Percentiles rank a stretch among this genome's conserved stretches.
Conservation (phyloP, 495 filamentous ascomycete genomes). For the Clohesyomyces aquaticus region DNA sequence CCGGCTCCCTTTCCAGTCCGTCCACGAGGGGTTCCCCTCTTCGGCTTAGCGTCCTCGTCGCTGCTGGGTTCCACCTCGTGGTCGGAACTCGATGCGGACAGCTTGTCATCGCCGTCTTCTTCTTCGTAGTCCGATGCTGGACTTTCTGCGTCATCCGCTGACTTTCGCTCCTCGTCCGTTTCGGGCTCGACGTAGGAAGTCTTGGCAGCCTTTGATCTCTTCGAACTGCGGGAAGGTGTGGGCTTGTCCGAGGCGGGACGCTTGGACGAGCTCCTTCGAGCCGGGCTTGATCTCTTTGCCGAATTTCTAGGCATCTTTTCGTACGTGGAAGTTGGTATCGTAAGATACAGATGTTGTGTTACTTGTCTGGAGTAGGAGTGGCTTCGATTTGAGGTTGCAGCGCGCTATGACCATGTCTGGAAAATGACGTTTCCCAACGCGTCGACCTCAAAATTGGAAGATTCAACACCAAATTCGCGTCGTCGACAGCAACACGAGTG, state of each 20-base stretch:
- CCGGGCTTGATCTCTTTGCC: conserved; percentile 5
- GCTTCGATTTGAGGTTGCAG: background rate
- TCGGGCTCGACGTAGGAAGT: conserved; percentile 60
- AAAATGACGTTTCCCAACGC: background rate
- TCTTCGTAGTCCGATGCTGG: conserved; percentile 48
- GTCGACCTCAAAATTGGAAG: background rate
- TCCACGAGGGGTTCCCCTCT: conserved; percentile 35
- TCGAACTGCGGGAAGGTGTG: conserved; percentile 44
- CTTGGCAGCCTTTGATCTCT: conserved; percentile 59
- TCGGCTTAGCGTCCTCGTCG: conserved; percentile 43
- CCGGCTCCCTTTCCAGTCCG: conserved; percentile 35
- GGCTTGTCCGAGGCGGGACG: conserved; percentile 40
- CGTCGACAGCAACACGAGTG: background rate
- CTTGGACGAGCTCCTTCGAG: conserved; percentile 39
- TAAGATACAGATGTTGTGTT: background rate
- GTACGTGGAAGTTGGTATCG: background rate
- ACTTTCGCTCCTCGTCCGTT: conserved; percentile 34
- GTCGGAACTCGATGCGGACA: conserved; percentile 30
- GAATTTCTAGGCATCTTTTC: conserved; percentile 29
- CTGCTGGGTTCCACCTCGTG: conserved; percentile 40
- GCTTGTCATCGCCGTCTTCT: conserved; percentile 35
- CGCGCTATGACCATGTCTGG: background rate
- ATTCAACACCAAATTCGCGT: conserved; percentile 10
- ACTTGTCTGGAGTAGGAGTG: background rate
- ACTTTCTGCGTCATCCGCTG: conserved; percentile 35